Evolutionary conservation across 106 monocot species (phyloP).

Genomic region (Acorus calamus): DNA sequence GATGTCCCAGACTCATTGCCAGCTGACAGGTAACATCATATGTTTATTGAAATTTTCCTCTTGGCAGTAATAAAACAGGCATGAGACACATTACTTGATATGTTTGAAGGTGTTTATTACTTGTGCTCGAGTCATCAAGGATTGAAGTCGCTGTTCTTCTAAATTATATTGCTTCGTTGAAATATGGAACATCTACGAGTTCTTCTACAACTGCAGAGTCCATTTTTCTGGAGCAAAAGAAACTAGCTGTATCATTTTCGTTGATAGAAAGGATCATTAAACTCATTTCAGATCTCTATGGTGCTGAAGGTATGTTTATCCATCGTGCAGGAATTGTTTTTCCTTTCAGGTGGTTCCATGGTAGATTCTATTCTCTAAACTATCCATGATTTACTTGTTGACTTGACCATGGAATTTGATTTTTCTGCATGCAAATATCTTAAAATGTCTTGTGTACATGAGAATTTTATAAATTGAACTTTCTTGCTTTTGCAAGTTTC

Average conservation of each 20-base stretch:
- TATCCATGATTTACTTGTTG: neutral
- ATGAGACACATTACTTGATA: conserved; percentile 2
- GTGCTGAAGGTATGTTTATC: conserved; percentile 30
- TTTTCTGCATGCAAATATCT: too few species aligned
- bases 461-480: too few species aligned
- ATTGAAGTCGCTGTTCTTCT: conserved; percentile 90
- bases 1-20: conserved; percentile 30
- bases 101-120: conserved; percentile 68
- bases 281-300: conserved; percentile 45
- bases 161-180: conserved; percentile 81
- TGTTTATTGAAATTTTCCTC: neutral
- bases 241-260: conserved; percentile 64
- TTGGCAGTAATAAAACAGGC: neutral
- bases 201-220: conserved; percentile 32
- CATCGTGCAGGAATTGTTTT: neutral
- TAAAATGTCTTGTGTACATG: too few species aligned
- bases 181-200: conserved; percentile 61
- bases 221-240: conserved; percentile 40
- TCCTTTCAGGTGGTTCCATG: conserved; percentile 1
- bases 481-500: too few species aligned
- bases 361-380: neutral
- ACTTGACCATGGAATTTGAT: too few species aligned
- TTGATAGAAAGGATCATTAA: conserved; percentile 88
- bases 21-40: conserved; percentile 55
- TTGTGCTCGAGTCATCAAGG: conserved; percentile 90